Percentiles rank a stretch among this genome's conserved stretches.
Conservation (phyloP, 768 basidiomycete species). For the Xerocomus brunneocitrinus region DNA sequence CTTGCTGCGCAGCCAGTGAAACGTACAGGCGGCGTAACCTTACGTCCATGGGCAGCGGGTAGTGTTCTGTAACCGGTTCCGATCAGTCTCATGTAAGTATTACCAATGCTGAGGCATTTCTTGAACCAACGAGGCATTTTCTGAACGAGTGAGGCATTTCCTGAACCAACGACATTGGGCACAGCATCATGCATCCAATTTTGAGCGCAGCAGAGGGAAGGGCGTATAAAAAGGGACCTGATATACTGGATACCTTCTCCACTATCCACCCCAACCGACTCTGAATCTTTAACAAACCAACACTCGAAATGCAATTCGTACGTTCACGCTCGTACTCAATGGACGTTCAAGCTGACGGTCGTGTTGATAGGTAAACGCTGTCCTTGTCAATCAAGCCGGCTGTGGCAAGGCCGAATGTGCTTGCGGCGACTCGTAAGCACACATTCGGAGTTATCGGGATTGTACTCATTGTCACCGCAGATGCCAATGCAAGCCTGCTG, state of each 20-base stretch:
- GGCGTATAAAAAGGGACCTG: slow-evolving; percentile 10
- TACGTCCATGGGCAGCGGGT: too few relatives aligned
- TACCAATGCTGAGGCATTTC: background rate
- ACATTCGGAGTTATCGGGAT: background rate
- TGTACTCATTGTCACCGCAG: background rate
- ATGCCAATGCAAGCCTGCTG: slow-evolving; percentile 13
- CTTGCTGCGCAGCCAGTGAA: too few relatives aligned
- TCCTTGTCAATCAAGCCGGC: slow-evolving; percentile 14
- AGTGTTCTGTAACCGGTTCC: too few relatives aligned
- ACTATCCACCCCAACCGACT: background rate
- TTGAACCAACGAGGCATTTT: background rate
- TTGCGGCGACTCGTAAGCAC: slow-evolving; percentile 11
- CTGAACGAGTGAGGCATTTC: background rate
- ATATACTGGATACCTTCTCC: background rate
- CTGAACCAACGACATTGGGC: background rate
- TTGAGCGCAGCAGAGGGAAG: background rate
- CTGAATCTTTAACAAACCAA: background rate
- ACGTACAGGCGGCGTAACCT: too few relatives aligned
- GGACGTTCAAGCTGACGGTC: background rate
- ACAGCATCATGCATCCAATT: background rate
- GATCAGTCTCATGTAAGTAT: background rate
- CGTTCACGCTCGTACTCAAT: background rate
- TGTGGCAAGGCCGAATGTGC: slow-evolving; percentile 7
- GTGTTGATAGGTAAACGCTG: slow-evolving; percentile 5
- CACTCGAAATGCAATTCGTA: slow-evolving; percentile 15